phyloP scores from a whole-genome alignment of 257 asterid genomes.

The Solanum tacnaense region DNA sequence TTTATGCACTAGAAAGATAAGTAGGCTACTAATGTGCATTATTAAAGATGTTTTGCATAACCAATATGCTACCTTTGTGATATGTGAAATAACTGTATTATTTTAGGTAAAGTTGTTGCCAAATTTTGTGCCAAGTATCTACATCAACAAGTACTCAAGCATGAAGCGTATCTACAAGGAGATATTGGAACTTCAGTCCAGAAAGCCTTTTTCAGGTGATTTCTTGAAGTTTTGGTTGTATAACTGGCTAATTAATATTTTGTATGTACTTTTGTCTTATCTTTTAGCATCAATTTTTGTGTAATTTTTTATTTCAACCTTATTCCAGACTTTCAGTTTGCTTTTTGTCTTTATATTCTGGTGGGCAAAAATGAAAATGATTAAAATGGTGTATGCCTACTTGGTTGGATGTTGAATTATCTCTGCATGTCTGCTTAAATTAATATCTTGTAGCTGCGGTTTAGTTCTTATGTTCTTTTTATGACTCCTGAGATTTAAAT shows the following conservation, averaged over 20 bases:
- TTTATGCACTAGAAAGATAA: background rate
- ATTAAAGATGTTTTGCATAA: background rate
- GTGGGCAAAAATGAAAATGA: background rate
- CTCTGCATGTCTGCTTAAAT: background rate
- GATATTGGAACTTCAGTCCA: conserved; percentile 82
- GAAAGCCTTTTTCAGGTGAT: conserved; percentile 83
- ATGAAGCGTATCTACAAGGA: conserved; percentile 74
- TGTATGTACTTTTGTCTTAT: background rate
- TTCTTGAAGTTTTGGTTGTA: background rate
- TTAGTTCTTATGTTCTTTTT: background rate
- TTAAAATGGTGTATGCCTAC: background rate
- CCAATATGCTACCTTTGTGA: conserved; percentile 4
- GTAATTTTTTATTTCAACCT: background rate
- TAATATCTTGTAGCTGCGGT: background rate
- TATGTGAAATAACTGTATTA: background rate
- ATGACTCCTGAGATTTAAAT: background rate
- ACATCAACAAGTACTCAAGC: conserved; percentile 89
- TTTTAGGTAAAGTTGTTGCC: conserved; percentile 89
- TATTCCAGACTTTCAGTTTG: background rate
- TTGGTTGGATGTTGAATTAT: background rate
- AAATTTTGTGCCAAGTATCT: conserved; percentile 97
- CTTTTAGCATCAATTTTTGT: background rate
- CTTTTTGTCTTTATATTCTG: background rate
- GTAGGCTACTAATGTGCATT: background rate
- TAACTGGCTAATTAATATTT: background rate